Evolutionary conservation across 1,284 basidiomycete genomes (phyloP), one percentile per base, ranked within the genome.

Genomic region (Ganoderma resinaceum): DNA sequence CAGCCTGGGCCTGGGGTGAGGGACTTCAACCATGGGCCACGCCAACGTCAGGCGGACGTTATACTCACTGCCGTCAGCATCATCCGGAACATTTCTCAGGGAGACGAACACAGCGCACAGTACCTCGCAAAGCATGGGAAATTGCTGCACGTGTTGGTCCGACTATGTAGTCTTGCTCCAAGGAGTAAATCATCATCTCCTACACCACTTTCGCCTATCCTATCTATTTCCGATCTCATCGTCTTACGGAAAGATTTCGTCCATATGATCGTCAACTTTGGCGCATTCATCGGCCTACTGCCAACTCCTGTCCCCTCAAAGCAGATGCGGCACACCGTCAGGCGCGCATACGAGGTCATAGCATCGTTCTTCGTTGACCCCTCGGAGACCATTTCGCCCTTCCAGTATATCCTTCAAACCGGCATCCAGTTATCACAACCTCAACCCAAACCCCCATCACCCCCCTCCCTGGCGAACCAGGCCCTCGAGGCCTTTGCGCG

Each of bases 401-500:
- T 88, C 65, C 82, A 88, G 69, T 85, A 84, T 74, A 78, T 90
- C 35, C 84, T 90, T 70, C 80, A 87, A 46, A 79, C 80, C 60
- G 88, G 88, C 7, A 73, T 82, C 16, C 80, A 82, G 26, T 79
- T 82, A 26, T 80, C 76, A 64, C 79, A 70, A 2, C 72, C 80
- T 23, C 81, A 81, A 49, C 76, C 85, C 65, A 86, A 82, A 73
- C 69, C 71, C 1, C 71, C 71, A 16, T 55, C 67, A 14, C 89
- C 89, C 33, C 89, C 93, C 0, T 80, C 85, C 58, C 83, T 92
- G 66, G 84, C 90, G 42, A 95, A 96, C 72, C 79, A 89, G 43
- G 95, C 96, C 9, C 83, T 98, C 63, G 95, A 98, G 72, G 90
- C 91, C 1, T 93, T 97, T 74, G 91, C 93, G 16, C 87, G 90